Conservation (phyloP, 345 rosid genomes). For the Populus deltoides region DNA sequence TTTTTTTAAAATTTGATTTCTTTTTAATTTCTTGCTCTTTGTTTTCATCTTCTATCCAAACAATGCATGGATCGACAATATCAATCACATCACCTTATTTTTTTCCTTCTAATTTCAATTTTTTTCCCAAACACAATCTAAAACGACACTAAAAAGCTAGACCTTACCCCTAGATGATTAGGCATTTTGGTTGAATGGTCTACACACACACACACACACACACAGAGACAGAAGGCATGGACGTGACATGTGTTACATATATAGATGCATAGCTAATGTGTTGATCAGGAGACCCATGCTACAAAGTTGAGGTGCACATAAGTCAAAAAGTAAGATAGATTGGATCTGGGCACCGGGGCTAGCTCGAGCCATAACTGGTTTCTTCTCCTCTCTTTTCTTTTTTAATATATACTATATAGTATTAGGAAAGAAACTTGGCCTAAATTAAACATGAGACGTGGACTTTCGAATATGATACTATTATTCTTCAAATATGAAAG, state of each 20-base stretch:
- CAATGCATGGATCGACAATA: background rate
- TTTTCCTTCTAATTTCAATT: too few relatives aligned
- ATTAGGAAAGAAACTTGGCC: background rate
- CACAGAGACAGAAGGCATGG: background rate
- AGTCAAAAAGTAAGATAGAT: background rate
- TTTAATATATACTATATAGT: background rate
- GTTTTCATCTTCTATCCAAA: background rate
- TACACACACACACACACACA: too few relatives aligned
- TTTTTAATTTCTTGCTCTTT: background rate
- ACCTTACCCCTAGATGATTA: background rate
- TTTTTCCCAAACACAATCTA: too few relatives aligned
- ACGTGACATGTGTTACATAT: background rate
- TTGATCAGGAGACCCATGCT: background rate
- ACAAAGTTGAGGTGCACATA: background rate
- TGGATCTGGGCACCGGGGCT: background rate
- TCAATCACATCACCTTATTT: too few relatives aligned
- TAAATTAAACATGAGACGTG: background rate
- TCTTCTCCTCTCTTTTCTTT: background rate
- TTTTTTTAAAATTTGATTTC: too few relatives aligned
- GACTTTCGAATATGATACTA: constrained; percentile 4
- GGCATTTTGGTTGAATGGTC: background rate
- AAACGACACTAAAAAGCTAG: too few relatives aligned
- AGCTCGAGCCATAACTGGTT: background rate
- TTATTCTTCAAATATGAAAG: constrained; percentile 6
- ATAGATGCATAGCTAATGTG: background rate